Percentiles rank a stretch among this genome's conserved stretches.
phyloP scores from a whole-genome alignment of 2,329 filamentous ascomycete species.

The Ceratocystis colombiana region DNA sequence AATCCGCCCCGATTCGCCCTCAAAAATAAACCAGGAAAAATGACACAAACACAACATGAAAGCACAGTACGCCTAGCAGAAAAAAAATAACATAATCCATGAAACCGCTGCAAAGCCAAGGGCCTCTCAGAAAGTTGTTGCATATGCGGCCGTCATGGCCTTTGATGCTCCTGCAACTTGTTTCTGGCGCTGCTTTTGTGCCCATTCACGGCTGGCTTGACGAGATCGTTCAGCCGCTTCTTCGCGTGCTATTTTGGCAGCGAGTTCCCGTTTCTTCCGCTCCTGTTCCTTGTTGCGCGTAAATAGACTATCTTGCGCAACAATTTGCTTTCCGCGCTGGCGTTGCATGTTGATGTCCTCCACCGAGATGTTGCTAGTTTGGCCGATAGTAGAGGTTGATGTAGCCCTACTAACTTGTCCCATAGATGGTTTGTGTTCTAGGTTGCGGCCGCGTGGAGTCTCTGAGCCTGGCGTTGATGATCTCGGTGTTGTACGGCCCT shows the following conservation, averaged over 20 bases:
- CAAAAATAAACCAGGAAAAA: not conserved
- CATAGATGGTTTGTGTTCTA: constrained; percentile 14
- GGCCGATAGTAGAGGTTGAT: constrained; percentile 40
- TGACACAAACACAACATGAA: not conserved
- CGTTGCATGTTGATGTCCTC: constrained; percentile 45
- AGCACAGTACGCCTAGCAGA: constrained; percentile 1
- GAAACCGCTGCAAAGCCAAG: constrained; percentile 4
- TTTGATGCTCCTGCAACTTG: constrained; percentile 27
- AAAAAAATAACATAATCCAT: not conserved
- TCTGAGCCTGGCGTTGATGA: constrained; percentile 19
- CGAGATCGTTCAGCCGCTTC: constrained; percentile 53
- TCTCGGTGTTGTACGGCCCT: constrained; percentile 22
- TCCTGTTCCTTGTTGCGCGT: constrained; percentile 43
- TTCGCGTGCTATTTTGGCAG: constrained; percentile 46
- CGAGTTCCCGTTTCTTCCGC: constrained; percentile 44
- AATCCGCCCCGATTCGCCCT: not conserved
- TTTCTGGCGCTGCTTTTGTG: constrained; percentile 46
- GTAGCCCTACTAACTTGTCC: constrained; percentile 34
- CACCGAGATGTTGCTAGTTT: constrained; percentile 41
- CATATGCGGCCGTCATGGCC: not conserved
- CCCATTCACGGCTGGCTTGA: constrained; percentile 51
- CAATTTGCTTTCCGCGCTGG: constrained; percentile 45
- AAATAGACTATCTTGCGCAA: constrained; percentile 42
- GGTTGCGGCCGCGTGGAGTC: constrained; percentile 24
- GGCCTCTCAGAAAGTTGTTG: not conserved